Percentiles rank a stretch among this genome's conserved stretches.
Conservation (phyloP, 768 basidiomycete species). For the Serendipita sp. region DNA sequence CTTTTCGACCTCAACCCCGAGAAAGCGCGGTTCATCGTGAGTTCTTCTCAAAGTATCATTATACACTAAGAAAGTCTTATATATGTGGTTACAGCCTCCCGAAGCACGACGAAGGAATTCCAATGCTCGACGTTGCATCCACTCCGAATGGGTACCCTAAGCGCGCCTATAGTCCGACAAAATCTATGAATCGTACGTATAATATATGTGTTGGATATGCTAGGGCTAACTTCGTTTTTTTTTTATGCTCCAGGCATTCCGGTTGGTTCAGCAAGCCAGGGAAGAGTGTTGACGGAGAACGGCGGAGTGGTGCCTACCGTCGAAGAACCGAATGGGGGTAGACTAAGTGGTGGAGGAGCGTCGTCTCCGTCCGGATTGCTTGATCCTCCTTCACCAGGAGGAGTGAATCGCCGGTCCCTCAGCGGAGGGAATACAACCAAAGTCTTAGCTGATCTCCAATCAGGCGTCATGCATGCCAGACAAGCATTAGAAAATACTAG, state of each 20-base stretch:
- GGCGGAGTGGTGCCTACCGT: conserved; percentile 26
- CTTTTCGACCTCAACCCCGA: neutral
- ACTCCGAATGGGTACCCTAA: conserved; percentile 28
- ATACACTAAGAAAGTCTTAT: neutral
- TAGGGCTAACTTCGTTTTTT: conserved; percentile 42
- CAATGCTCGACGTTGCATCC: neutral
- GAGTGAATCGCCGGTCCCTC: conserved; percentile 18
- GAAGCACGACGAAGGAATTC: neutral
- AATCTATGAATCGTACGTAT: neutral
- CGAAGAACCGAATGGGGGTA: neutral
- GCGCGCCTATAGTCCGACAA: neutral
- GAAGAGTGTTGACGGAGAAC: conserved; percentile 56
- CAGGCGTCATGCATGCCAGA: conserved; percentile 61
- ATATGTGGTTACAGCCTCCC: neutral
- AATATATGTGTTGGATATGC: conserved; percentile 38
- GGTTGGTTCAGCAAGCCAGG: conserved; percentile 40
- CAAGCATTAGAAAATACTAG: conserved; percentile 79
- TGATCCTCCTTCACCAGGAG: conserved; percentile 30
- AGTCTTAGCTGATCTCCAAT: conserved; percentile 74
- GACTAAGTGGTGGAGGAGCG: conserved; percentile 16
- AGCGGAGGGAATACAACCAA: conserved; percentile 49
- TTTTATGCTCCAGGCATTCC: neutral
- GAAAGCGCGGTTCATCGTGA: neutral
- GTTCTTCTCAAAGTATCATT: neutral
- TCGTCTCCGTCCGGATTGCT: conserved; percentile 22